Conservation (phyloP, 768 basidiomycete genomes). For the Lactarius evosmus region DNA sequence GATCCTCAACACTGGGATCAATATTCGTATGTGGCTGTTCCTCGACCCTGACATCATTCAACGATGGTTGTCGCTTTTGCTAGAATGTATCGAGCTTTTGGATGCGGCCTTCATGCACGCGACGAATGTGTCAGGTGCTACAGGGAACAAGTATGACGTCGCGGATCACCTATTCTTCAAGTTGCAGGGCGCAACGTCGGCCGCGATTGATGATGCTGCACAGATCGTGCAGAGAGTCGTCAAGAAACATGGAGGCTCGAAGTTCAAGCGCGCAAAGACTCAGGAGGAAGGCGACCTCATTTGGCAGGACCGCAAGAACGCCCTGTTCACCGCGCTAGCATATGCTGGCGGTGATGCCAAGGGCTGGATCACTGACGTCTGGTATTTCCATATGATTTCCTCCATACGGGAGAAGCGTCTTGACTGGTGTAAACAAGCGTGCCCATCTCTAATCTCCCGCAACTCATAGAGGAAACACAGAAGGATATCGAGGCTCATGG, state of each 20-base stretch:
- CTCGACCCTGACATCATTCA: constrained; percentile 12
- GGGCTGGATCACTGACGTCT: constrained; percentile 88
- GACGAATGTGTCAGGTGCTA: constrained; percentile 10
- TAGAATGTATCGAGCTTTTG: constrained; percentile 85
- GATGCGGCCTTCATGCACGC: constrained; percentile 40
- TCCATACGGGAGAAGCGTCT: background rate
- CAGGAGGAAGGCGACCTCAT: constrained; percentile 73
- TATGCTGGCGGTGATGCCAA: constrained; percentile 61
- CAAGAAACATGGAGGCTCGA: constrained; percentile 54
- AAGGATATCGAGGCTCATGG: constrained; percentile 44
- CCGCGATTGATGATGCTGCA: constrained; percentile 56
- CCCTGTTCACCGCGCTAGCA: constrained; percentile 69
- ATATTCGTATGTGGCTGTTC: constrained; percentile 57
- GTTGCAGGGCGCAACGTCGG: constrained; percentile 66
- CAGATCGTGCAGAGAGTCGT: constrained; percentile 58
- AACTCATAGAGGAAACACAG: constrained; percentile 42
- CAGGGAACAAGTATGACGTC: constrained; percentile 1
- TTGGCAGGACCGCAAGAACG: constrained; percentile 87
- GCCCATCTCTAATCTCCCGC: constrained; percentile 36
- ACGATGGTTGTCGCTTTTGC: background rate
- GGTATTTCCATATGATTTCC: constrained; percentile 44
- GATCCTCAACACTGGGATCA: constrained; percentile 66
- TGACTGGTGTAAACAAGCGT: constrained; percentile 30
- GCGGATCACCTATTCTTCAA: constrained; percentile 86
- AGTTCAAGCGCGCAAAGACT: constrained; percentile 69